Evolutionary conservation across 1,139 yeast genomes (phyloP).

Genomic region (Kazachstania sp.): DNA sequence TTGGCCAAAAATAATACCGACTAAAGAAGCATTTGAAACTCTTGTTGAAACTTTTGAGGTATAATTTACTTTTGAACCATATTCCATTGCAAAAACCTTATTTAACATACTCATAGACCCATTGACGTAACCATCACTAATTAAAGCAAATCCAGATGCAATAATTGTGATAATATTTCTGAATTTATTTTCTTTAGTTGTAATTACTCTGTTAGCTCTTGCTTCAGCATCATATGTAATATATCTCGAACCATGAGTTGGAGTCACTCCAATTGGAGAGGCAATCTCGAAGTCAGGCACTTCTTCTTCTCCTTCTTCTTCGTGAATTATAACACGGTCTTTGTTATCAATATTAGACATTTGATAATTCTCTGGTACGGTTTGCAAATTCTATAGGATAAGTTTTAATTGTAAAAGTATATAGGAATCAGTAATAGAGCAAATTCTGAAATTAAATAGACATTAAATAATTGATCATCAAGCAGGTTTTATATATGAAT

Average conservation of each 20-base stretch:
- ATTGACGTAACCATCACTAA: slow-evolving; percentile 6
- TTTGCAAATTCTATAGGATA: no score
- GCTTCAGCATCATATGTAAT: slow-evolving; percentile 4
- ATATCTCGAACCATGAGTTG: neutral
- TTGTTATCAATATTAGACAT: neutral
- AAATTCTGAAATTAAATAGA: no score
- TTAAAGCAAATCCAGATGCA: slow-evolving; percentile 6
- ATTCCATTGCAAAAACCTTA: slow-evolving; percentile 4
- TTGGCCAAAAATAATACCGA: slow-evolving; percentile 6
- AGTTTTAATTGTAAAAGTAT: no score
- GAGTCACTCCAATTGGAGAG: neutral
- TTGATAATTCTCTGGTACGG: neutral
- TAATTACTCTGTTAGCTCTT: neutral
- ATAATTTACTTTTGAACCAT: slow-evolving; percentile 3
- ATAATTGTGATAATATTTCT: slow-evolving; percentile 6
- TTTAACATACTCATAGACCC: slow-evolving; percentile 7
- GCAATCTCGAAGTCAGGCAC: neutral
- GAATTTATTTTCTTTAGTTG: slow-evolving; percentile 1
- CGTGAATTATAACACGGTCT: neutral
- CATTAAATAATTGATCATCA: no score
- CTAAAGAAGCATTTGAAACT: slow-evolving; percentile 5
- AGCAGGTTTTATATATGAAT: no score
- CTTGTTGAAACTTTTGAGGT: slow-evolving; percentile 5
- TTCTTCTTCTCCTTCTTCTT: neutral
- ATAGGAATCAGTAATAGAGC: no score